Base-by-base conservation (phyloP, 352 stramenopile genomes). In the Pythium aristosporum region DNA sequence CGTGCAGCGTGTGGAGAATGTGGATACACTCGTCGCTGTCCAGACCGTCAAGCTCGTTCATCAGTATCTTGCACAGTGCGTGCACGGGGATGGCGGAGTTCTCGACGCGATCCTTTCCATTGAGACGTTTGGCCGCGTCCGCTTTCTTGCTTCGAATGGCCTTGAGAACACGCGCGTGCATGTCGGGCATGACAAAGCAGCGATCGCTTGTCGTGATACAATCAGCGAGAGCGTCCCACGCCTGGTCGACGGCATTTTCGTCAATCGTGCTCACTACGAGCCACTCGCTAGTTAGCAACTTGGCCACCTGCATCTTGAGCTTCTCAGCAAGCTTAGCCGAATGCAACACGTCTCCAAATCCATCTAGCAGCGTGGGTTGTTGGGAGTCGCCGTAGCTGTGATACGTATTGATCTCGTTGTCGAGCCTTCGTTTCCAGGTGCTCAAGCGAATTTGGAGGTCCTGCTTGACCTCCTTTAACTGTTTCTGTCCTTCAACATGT, bases 1-100 rank as follows among this genome's bases (percentile, higher is more conserved):
- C 53, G n/a, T 68, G 52, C 25, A 68, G 25, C 15, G 53, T 53
- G 9, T 57, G 61, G 5, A 68, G 53, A 39, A 62, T 58, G 11
- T 32, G 30, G 12, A 65, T 18, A 18, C 48, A 59, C 39, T 57
- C 39, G 9, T 53, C n/a, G n/a, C 42, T 62, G n/a, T 32, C 44
- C 2, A 43, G 34, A 16, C 20, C 34, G 44, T 50, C 16, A 44
- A 49, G 32, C 23, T 52, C 49, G 3, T 36, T 7, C 20, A 44
- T 53, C 15, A 59, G 21, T 4, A 44, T 46, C 30, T 54, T 48
- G 30, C 47, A 36, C 25, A 50, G 9, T 8, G 36, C 23, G 32
- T 50, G 30, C 16, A 57, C 48, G 2, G 48, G 49, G 13, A 66
- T 41, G 9, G 46, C 23, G 11, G 46, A 36, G 16, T 20, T 34